Evolutionary conservation across 129 eudicot species (phyloP), one percentile per base, ranked within the genome.

Genomic region (Lactuca saligna): DNA sequence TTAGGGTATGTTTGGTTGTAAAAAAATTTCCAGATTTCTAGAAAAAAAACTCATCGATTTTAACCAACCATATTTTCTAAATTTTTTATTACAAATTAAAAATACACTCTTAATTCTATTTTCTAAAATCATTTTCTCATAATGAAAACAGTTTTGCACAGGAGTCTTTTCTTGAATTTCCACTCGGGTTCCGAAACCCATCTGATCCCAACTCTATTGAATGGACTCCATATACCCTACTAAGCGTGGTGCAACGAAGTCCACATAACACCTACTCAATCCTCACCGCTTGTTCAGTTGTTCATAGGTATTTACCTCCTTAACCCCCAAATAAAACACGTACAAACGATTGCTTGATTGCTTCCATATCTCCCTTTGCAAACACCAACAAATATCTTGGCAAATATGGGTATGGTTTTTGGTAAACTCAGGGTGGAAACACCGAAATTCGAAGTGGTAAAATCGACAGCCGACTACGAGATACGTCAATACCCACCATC

Each of bases 361-460:
- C 56, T 50, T 50, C 7, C 56, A 6, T 13, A 50, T 50, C 56
- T 50, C 56, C 16, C 65, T n/a, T 34, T n/a, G 14, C 37, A 54
- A 16, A 12, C 66, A 59, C 57, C n/a, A 16, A 4, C 64, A 66
- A 38, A 54, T 51, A 4, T 54, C 34, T 34, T 25, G 5, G 16
- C 17, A 54, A 29, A 10, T 13, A 83, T 91, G 97, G 97, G 96
- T 0, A 61, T 88, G 79, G 74, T 86, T 4, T 72, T 92, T 0
- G 96, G 98, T 3, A 92, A 81, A 78, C 81, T 88, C 63, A 20
- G 33, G n/a, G 98, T 92, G 15, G 91, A 80, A 31, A 86, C 96
- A 4, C 95, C 98, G 0, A 86, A 84, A 79, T 84, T 67, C 80
- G 68, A 92, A 61, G 66, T 82, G 6, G 34, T 86, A 34, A 31